Conservation (phyloP, 1,284 basidiomycete genomes). For the Heliocybe sulcata region DNA sequence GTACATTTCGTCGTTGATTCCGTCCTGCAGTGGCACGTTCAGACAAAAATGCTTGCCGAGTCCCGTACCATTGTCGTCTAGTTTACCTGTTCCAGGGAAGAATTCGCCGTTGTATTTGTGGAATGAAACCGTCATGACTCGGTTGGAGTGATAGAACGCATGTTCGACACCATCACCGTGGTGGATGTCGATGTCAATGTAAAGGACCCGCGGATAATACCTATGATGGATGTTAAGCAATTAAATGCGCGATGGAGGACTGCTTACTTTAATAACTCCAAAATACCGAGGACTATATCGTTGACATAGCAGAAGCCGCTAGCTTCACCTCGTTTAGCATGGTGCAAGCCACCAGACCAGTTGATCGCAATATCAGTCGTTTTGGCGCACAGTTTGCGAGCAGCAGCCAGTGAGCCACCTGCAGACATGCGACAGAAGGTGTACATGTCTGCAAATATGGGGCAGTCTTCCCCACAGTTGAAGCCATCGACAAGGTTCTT, state of each 20-base stretch:
- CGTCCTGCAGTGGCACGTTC: constrained; percentile 94
- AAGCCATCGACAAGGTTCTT: constrained; percentile 71
- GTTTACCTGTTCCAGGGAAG: constrained; percentile 93
- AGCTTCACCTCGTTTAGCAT: constrained; percentile 93
- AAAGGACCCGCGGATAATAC: constrained; percentile 85
- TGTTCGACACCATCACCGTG: constrained; percentile 97
- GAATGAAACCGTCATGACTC: constrained; percentile 98
- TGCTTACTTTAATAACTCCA: constrained; percentile 82
- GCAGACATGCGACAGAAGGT: constrained; percentile 91
- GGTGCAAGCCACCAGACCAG: constrained; percentile 95
- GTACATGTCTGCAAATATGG: constrained; percentile 89
- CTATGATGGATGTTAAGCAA: constrained; percentile 28
- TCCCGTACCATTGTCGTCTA: constrained; percentile 79
- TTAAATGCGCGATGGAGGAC: not conserved
- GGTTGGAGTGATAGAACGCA: constrained; percentile 96
- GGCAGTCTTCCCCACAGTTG: constrained; percentile 93
- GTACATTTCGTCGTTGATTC: constrained; percentile 97
- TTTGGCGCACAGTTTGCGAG: constrained; percentile 78
- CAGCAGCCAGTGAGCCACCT: constrained; percentile 86
- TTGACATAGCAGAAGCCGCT: constrained; percentile 97
- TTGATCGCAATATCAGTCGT: constrained; percentile 95
- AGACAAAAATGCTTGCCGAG: constrained; percentile 93
- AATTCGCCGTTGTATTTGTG: constrained; percentile 99
- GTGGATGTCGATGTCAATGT: constrained; percentile 97
- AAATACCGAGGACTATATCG: constrained; percentile 89